phyloP scores from a whole-genome alignment of 1,284 basidiomycete species.

The Ustilago loliicola region DNA sequence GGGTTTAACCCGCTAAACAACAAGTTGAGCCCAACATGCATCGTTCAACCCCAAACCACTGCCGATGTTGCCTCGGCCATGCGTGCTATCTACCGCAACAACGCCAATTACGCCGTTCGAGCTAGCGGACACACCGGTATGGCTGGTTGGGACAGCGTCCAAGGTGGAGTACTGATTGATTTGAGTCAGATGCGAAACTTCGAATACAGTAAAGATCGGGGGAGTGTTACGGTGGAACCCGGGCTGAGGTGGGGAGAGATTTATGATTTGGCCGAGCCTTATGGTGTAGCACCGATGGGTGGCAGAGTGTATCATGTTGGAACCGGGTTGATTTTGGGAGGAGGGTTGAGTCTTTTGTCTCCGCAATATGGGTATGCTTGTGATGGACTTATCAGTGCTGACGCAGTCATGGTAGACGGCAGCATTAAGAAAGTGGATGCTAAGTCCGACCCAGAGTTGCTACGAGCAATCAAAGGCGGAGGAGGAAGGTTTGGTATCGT shows the following conservation, averaged over 20 bases:
- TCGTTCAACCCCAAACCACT: constrained; percentile 29
- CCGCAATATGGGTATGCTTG: constrained; percentile 50
- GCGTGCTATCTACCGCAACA: constrained; percentile 17
- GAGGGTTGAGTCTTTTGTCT: constrained; percentile 43
- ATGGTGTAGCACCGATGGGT: constrained; percentile 41
- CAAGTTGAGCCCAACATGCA: constrained; percentile 28
- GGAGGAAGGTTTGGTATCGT: constrained; percentile 56
- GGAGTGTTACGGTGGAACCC: constrained; percentile 27
- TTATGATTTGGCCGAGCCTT: constrained; percentile 20
- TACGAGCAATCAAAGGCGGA: constrained; percentile 52
- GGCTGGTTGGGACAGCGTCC: constrained; percentile 39
- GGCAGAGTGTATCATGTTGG: constrained; percentile 48
- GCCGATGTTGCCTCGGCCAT: constrained; percentile 16
- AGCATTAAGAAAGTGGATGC: constrained; percentile 10
- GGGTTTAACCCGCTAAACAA: constrained; percentile 46
- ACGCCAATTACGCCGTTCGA: constrained; percentile 47
- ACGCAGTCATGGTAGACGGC: constrained; percentile 40
- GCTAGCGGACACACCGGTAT: constrained; percentile 56
- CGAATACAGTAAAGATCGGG: constrained; percentile 5
- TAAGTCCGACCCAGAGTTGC: constrained; percentile 17
- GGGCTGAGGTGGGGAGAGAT: constrained; percentile 49
- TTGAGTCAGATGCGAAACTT: constrained; percentile 36
- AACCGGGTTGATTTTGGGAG: constrained; percentile 51
- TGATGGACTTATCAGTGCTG: constrained; percentile 31
- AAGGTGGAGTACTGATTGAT: constrained; percentile 44